Percentiles rank a stretch among this genome's conserved stretches.
These are phyloP conservation scores for Stephania japonica DNA, from an alignment of 164 flowering plant species.

Conservation along the genomic window DNA sequence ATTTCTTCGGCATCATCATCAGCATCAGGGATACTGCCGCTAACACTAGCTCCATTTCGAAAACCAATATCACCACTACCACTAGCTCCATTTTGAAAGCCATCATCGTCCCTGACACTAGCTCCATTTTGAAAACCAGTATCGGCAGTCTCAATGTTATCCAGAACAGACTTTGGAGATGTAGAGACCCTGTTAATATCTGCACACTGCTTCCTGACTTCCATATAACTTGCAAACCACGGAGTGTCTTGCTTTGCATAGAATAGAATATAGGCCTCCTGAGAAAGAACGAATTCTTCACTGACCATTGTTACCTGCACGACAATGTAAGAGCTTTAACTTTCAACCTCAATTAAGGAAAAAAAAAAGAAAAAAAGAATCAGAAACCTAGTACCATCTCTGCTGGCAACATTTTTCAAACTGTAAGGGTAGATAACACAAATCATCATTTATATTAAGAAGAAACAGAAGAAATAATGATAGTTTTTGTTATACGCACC, in stretches of 20 bases:
- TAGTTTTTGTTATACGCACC: constrained; percentile 35
- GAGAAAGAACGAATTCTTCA: constrained; percentile 43
- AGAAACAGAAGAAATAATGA: too few relatives aligned
- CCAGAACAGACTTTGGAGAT: constrained; percentile 69
- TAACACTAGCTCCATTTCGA: constrained; percentile 6
- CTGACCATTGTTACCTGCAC: constrained; percentile 18
- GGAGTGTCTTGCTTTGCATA: constrained; percentile 67
- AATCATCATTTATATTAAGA: too few relatives aligned
- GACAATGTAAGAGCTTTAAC: not conserved
- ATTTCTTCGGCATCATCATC: constrained; percentile 12
- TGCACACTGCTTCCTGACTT: constrained; percentile 19
- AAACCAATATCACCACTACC: constrained; percentile 11
- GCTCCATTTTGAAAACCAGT: constrained; percentile 11
- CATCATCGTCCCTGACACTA: not conserved
- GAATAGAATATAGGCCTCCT: constrained; percentile 80
- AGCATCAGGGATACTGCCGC: constrained; percentile 11
- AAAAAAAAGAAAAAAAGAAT: not conserved
- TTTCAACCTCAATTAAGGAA: not conserved
- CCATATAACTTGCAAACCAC: constrained; percentile 64
- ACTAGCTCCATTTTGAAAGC: constrained; percentile 12
- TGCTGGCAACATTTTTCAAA: not conserved
- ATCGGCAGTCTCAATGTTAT: constrained; percentile 22
- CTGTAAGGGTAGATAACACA: too few relatives aligned
- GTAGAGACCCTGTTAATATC: constrained; percentile 14
- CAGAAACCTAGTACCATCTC: not conserved